Conservation (phyloP, 208 protist species). For the Leishmania arabica region DNA sequence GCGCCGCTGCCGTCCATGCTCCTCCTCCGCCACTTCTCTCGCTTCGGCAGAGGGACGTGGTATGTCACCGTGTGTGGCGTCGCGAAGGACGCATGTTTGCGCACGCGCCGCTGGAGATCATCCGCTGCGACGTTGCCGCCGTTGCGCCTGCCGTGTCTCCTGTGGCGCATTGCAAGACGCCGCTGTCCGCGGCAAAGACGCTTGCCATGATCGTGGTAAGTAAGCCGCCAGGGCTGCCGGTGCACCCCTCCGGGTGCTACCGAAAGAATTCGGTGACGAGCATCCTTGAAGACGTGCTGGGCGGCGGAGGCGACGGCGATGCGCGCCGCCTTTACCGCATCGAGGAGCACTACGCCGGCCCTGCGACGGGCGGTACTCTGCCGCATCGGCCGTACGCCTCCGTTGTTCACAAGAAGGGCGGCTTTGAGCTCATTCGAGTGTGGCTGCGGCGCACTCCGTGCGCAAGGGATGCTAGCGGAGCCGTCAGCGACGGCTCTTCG, state of each 20-base stretch:
- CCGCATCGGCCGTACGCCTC: conserved; percentile 35
- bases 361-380: background rate
- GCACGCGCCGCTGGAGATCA: conserved; percentile 49
- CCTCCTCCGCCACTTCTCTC: conserved; percentile 30
- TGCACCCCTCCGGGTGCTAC: conserved; percentile 92
- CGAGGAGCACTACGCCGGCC: conserved; percentile 16
- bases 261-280: conserved; percentile 92
- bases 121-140: conserved; percentile 43
- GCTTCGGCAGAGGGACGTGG: conserved; percentile 74
- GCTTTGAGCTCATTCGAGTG: conserved; percentile 77
- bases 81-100: conserved; percentile 93
- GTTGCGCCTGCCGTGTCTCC: background rate
- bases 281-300: conserved; percentile 88
- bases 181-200: conserved; percentile 41
- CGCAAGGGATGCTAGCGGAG: background rate
- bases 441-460: conserved; percentile 25
- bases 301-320: conserved; percentile 33
- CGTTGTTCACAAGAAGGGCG: conserved; percentile 40
- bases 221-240: conserved; percentile 78
- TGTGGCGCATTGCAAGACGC: background rate
- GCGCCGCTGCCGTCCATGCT: conserved; percentile 4
- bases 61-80: conserved; percentile 90
- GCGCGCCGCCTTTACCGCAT: conserved; percentile 6
- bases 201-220: conserved; percentile 55
- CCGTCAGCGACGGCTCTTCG: background rate